phyloP scores from a whole-genome alignment of 2,329 filamentous ascomycete genomes.

The Talaromyces sp. region DNA sequence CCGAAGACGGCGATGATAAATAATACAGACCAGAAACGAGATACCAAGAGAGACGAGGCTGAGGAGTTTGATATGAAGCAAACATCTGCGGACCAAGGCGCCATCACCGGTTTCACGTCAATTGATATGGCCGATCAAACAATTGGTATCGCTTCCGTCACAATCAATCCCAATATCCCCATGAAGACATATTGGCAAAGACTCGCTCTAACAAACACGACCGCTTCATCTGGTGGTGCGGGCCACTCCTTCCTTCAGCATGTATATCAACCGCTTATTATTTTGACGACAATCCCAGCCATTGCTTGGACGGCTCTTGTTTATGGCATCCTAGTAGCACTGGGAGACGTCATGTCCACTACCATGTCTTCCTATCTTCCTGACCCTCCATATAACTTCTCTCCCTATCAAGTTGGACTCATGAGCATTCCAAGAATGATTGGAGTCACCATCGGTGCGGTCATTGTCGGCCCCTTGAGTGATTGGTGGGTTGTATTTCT shows the following conservation, averaged over 20 bases:
- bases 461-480: constrained; percentile 9
- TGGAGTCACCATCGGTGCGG: constrained; percentile 9
- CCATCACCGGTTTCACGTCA: neutral
- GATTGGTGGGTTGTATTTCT: constrained; percentile 5
- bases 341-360: constrained; percentile 7
- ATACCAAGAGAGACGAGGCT: neutral
- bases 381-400: constrained; percentile 13
- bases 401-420: constrained; percentile 9
- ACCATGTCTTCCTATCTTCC: constrained; percentile 5
- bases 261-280: constrained; percentile 1
- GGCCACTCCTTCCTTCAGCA: constrained; percentile 4
- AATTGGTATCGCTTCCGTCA: neutral
- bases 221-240: neutral
- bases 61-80: neutral
- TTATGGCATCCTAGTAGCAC: constrained; percentile 11
- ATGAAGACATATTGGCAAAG: constrained; percentile 9
- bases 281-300: constrained; percentile 4
- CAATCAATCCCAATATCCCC: constrained; percentile 9
- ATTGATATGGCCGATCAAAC: constrained; percentile 1
- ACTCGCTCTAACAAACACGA: neutral
- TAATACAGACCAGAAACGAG: neutral
- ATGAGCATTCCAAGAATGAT: constrained; percentile 9
- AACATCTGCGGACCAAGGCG: neutral
- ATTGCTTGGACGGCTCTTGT: constrained; percentile 5
- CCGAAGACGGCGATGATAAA: neutral